Evolutionary conservation across 2,329 filamentous ascomycete species (phyloP).

Genomic region (Oidium heveae): DNA sequence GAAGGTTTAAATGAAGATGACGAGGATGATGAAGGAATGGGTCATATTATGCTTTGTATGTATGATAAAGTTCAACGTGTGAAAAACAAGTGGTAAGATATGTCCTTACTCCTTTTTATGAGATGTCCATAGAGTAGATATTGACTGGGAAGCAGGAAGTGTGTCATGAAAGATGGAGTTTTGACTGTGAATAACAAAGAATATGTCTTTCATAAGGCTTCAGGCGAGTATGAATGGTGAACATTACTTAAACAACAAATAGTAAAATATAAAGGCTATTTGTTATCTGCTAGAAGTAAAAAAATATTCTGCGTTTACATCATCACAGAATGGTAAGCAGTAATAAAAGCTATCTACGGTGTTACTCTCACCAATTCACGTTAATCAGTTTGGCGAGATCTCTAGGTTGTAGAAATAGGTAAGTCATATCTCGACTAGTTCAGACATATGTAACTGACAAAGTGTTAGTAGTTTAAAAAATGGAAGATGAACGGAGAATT

Average conservation of each 20-base stretch:
- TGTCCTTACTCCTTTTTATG: constrained; percentile 3
- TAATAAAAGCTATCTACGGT: too few species aligned
- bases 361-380: too few species aligned
- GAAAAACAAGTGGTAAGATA: constrained; percentile 80
- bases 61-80: constrained; percentile 98
- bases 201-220: constrained; percentile 94
- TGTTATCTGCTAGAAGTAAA: too few species aligned
- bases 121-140: neutral
- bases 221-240: constrained; percentile 94
- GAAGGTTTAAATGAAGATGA: constrained; percentile 66
- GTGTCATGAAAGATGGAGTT: constrained; percentile 87
- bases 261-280: too few species aligned
- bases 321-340: too few species aligned
- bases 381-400: too few species aligned
- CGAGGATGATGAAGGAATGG: constrained; percentile 49
- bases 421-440: too few species aligned
- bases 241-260: neutral
- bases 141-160: constrained; percentile 43
- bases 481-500: too few species aligned
- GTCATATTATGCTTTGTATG: constrained; percentile 92
- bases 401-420: too few species aligned
- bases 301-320: too few species aligned
- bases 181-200: constrained; percentile 84
- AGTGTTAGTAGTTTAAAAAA: too few species aligned
- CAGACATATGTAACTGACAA: too few species aligned